Base-by-base conservation (phyloP, 306 rosid genomes). In the Dicorynia guianensis region DNA sequence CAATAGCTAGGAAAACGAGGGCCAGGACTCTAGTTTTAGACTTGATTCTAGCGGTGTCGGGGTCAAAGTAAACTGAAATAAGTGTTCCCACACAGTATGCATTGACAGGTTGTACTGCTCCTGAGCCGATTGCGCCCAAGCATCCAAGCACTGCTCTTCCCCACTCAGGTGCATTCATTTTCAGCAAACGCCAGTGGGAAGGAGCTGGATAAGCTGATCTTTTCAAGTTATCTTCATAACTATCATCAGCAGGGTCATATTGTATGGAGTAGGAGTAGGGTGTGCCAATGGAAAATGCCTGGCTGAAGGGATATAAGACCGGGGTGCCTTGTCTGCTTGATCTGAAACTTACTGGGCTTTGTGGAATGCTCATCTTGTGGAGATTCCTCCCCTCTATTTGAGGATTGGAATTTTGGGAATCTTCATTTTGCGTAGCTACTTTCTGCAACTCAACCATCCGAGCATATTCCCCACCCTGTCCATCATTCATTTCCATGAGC, bases 121-220 rank as follows among this genome's bases (percentile, higher is more conserved):
- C 92, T 9, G 98, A 91, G 55, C 90, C 95, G 57, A 91, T 58
- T 76, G 97, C 97, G 17, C 96, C 98, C 76, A 90, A 58, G 80
- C 89, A 78, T 81, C 98, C 98, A 66, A 94, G 89, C 67, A 88
- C 40, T 18, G 91, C 88, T 52, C 76, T 88, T 78, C 77, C 83
- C 93, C 89, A 88, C 74, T 94, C 98, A n/a, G 98, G 96, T 56
- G 86, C 82, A 63, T 85, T 94, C 87, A 89, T 87, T 82, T 85
- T 87, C 84, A 91, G 69, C 77, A 91, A 81, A 7, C 89, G 86
- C 94, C 90, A 85, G 11, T 84, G 91, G 4, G 96, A 94, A 74
- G 96, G 96, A 76, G 85, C 76, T 25, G 88, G 87, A 76, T 89
- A 62, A 69, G 75, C 44, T 19, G 83, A 40, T 13, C 69, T 69